Conservation (phyloP, 192 early-diverging fungal species). For the Entomortierella beljakovae region DNA sequence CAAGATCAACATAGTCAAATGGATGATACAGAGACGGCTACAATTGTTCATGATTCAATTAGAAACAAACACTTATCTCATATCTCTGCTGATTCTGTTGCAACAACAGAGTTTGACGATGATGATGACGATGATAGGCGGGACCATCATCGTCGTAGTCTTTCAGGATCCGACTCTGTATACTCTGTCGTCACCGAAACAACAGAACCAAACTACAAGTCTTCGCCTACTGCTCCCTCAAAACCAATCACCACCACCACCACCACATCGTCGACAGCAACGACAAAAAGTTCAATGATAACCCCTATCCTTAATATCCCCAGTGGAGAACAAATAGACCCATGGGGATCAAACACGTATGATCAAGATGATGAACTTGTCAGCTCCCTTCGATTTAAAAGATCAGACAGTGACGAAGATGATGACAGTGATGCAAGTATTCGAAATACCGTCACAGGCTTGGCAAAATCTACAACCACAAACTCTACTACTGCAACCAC, state of each 20-base stretch:
- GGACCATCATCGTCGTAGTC: constrained; percentile 33
- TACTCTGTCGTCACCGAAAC: constrained; percentile 51
- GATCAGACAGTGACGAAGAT: constrained; percentile 24
- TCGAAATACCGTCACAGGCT: constrained; percentile 35
- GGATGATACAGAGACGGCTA: constrained; percentile 20
- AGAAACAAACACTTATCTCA: constrained; percentile 42
- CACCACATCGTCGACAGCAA: background rate
- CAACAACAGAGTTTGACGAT: constrained; percentile 49
- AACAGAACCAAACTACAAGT: constrained; percentile 37
- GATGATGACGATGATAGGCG: constrained; percentile 33
- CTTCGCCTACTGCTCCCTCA: background rate
- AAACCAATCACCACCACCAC: background rate
- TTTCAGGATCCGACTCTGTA: constrained; percentile 44
- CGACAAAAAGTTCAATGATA: background rate
- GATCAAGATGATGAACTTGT: constrained; percentile 44
- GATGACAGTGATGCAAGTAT: constrained; percentile 7
- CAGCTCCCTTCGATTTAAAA: constrained; percentile 28
- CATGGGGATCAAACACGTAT: constrained; percentile 50
- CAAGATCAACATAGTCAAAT: background rate
- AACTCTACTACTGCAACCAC: constrained; percentile 3
- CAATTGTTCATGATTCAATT: constrained; percentile 1
- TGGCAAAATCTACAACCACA: constrained; percentile 17
- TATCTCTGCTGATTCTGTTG: constrained; percentile 43
- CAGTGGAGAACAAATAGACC: constrained; percentile 37
- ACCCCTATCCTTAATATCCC: constrained; percentile 12